Percentiles rank a stretch among this genome's conserved stretches.
Evolutionary conservation across 306 rosid genomes (phyloP).

Genomic region (Potentilla sterilis): DNA sequence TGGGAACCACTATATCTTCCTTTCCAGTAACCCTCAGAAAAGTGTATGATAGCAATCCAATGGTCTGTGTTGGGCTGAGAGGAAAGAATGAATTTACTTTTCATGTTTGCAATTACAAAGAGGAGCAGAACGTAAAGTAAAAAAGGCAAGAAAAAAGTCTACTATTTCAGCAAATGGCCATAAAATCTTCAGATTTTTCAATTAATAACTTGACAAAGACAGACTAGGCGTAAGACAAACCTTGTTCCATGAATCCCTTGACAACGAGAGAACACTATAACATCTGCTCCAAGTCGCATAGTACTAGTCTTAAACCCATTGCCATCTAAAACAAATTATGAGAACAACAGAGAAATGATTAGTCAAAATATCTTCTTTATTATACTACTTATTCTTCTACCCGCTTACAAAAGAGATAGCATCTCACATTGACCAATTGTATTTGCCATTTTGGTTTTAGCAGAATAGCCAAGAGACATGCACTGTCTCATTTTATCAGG

Average conservation of each 20-base stretch:
- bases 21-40: constrained; percentile 80
- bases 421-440: constrained; percentile 82
- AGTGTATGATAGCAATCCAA: constrained; percentile 86
- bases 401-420: background rate
- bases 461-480: constrained; percentile 95
- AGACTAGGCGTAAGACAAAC: constrained; percentile 31
- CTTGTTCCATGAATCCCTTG: constrained; percentile 55
- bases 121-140: background rate
- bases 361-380: background rate
- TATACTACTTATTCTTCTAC: background rate
- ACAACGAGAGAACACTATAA: constrained; percentile 81
- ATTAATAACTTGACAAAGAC: background rate
- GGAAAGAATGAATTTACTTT: constrained; percentile 21
- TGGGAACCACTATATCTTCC: constrained; percentile 92
- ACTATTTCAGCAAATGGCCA: background rate
- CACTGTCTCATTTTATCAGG: constrained; percentile 95
- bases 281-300: constrained; percentile 97
- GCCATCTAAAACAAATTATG: constrained; percentile 54
- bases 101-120: background rate
- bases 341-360: background rate
- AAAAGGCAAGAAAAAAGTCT: background rate
- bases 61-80: constrained; percentile 73
- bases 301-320: constrained; percentile 97
- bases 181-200: background rate
- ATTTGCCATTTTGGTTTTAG: constrained; percentile 76